Conservation (phyloP, 257 asterid genomes). For the Misopates orontium region DNA sequence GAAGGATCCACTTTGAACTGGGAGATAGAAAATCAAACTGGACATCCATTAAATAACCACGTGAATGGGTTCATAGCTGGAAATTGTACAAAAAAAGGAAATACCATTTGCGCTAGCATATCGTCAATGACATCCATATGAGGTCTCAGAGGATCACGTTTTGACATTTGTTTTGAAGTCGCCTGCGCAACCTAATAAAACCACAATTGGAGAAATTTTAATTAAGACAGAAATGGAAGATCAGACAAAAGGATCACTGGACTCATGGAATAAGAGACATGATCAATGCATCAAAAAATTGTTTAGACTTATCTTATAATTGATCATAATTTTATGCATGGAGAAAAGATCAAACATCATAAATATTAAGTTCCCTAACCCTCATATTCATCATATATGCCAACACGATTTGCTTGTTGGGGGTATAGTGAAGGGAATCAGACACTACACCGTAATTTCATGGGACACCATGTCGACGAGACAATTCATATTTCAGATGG, state of each 20-base stretch:
- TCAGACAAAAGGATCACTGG: conserved; percentile 6
- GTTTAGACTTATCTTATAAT: background rate
- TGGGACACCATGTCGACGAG: background rate
- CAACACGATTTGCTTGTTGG: background rate
- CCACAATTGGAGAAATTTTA: conserved; percentile 21
- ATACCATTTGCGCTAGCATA: conserved; percentile 93
- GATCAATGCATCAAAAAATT: background rate
- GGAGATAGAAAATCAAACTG: conserved; percentile 29
- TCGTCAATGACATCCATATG: conserved; percentile 87
- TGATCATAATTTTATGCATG: background rate
- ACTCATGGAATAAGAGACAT: background rate
- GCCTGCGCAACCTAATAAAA: conserved; percentile 90
- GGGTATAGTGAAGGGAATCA: background rate
- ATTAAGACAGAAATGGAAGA: conserved; percentile 15
- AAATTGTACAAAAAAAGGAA: conserved; percentile 28
- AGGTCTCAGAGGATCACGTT: conserved; percentile 93
- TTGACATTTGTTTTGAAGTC: conserved; percentile 96
- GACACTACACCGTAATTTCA: conserved; percentile 4
- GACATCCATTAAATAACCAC: conserved; percentile 18
- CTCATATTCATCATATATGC: background rate
- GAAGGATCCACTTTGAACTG: conserved; percentile 94
- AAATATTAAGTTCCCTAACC: background rate
- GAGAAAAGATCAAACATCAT: background rate
- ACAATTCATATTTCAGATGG: background rate
- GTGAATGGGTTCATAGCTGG: conserved; percentile 22